Percentiles rank a stretch among this genome's conserved stretches.
Conservation (phyloP, 257 asterid species). For the Osmanthus fragrans region DNA sequence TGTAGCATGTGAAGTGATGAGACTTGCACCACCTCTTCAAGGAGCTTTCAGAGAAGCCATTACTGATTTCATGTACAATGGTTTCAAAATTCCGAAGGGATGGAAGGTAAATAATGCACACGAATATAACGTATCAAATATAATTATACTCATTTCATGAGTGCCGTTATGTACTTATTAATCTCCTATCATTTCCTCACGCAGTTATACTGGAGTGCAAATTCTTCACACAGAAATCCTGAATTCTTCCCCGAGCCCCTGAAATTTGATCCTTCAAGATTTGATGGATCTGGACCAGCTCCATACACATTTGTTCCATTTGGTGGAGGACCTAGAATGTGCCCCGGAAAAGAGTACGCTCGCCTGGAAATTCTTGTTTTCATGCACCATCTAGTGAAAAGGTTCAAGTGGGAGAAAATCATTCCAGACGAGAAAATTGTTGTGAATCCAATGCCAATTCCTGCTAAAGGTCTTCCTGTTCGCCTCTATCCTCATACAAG, state of each 20-base stretch:
- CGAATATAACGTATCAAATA: not conserved
- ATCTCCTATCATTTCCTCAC: not conserved
- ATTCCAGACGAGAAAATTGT: conserved; percentile 49
- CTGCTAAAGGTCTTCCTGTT: conserved; percentile 52
- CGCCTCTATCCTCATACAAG: conserved; percentile 44
- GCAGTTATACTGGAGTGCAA: conserved; percentile 56
- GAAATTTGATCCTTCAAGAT: conserved; percentile 59
- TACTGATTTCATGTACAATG: conserved; percentile 41
- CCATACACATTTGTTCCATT: conserved; percentile 62
- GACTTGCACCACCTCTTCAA: conserved; percentile 54
- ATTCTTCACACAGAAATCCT: conserved; percentile 46
- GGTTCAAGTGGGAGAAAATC: conserved; percentile 47
- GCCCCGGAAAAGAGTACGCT: conserved; percentile 60
- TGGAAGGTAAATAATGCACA: conserved; percentile 44
- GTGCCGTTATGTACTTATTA: not conserved
- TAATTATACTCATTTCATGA: not conserved
- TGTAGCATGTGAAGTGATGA: conserved; percentile 50
- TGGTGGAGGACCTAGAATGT: conserved; percentile 62
- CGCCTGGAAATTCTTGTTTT: conserved; percentile 47
- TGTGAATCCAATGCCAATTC: conserved; percentile 50
- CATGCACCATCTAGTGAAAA: conserved; percentile 54
- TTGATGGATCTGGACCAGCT: conserved; percentile 55
- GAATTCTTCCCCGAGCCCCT: conserved; percentile 46
- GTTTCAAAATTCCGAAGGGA: conserved; percentile 61
- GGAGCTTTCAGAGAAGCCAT: conserved; percentile 65